Base-by-base conservation (phyloP, 2,329 filamentous ascomycete species). In the Teratosphaeria epicoccoides region DNA sequence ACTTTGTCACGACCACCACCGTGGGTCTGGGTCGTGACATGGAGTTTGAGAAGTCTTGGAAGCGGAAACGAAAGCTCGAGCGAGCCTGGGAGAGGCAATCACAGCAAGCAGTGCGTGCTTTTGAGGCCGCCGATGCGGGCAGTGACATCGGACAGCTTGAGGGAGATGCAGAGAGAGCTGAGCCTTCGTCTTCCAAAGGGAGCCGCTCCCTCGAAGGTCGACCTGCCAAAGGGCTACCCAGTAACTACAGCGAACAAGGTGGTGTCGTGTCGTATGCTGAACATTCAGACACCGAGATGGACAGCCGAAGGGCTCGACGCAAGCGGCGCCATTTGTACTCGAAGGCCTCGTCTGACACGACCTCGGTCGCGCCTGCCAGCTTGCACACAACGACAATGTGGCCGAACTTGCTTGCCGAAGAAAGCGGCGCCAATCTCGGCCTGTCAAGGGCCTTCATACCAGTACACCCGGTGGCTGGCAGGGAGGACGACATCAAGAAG, bases 21-120 rank as follows among this genome's bases (percentile, higher is more conserved):
- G 78, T 89, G 59, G 79, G 86, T 52, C 80, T 90, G 24, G 85
- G 85, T 50, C 82, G 86, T 55, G 85, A 89, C 46, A 52, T 58
- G 49, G 52, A 59, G 20, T 61, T 55, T 51, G 53, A 52, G 24
- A 52, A 54, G 12, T 46, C 37, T 20, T 59, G 48, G 17, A 55
- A 59, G 25, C 53, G 53, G 29, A 52, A 59, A 51, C 57, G 57
- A 49, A 57, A 58, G 51, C 49, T 50, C 10, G 49, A 50, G 7
- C 56, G 20, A 11, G 37, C 24, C 14, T 26, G 28, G 29, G n/a
- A 44, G 24, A n/a, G 28, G 28, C 50, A 56, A 43, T 57, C 60
- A 6, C 50, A 54, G 25, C 47, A 47, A 29, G 60, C 53, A 6
- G 48, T 65, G 44, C 55, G 59, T 7, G 53, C 56, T 12, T 66